Evolutionary conservation across 2,329 filamentous ascomycete species (phyloP).

Genomic region (Ampelomyces quisqualis): DNA sequence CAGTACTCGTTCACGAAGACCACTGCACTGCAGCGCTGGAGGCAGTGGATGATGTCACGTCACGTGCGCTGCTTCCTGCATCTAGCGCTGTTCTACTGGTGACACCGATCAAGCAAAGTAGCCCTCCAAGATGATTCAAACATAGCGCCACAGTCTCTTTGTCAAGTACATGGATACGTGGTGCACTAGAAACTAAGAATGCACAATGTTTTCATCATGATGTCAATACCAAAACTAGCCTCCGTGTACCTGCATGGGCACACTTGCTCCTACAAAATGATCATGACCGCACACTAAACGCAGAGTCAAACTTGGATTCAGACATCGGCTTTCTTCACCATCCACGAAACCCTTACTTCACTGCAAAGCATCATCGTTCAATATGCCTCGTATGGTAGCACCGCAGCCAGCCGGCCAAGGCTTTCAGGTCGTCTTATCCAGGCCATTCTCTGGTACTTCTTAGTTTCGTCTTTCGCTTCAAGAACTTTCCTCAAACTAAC

Average conservation of each 20-base stretch:
- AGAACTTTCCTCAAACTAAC: constrained; percentile 13
- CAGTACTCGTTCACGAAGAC: too few species aligned
- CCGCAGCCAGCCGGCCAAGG: constrained; percentile 78
- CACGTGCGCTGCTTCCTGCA: background rate
- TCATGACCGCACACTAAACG: background rate
- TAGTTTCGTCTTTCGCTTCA: background rate
- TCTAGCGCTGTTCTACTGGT: too few species aligned
- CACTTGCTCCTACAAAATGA: constrained; percentile 1
- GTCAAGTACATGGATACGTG: background rate
- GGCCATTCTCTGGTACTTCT: constrained; percentile 28
- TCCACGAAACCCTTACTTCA: background rate
- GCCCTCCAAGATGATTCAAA: too few species aligned
- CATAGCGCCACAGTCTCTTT: background rate
- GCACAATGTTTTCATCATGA: constrained; percentile 3
- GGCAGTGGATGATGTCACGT: constrained; percentile 3
- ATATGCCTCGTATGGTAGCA: constrained; percentile 45
- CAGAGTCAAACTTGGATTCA: background rate
- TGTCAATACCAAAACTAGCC: constrained; percentile 5
- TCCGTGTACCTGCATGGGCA: constrained; percentile 4
- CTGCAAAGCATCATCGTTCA: background rate
- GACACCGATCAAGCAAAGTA: too few species aligned
- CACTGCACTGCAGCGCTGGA: too few species aligned
- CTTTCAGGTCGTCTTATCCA: constrained; percentile 62
- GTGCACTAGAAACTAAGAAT: background rate
- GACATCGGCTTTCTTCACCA: background rate